A percentile compares a stretch with the other conserved stretches of the same genome.
Conservation (phyloP, 352 stramenopile species). For the Pythium graminicola region DNA sequence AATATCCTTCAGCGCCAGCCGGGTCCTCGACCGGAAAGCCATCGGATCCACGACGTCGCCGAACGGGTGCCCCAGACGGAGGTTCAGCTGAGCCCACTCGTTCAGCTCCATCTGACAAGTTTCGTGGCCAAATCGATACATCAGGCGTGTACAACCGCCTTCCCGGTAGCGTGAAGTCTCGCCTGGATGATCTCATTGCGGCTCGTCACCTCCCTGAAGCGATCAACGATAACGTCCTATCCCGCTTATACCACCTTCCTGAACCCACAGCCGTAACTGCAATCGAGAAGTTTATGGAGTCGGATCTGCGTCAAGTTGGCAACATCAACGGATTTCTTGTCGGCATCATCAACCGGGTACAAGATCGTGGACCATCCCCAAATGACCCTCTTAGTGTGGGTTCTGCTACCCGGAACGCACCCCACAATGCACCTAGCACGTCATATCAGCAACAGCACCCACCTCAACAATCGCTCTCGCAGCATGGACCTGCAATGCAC, state of each 20-base stretch:
- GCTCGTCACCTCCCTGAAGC: conserved; percentile 47
- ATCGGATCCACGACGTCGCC: conserved; percentile 34
- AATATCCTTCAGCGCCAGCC: neutral
- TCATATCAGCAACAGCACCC: conserved; percentile 7
- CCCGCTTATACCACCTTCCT: conserved; percentile 56
- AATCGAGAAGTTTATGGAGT: conserved; percentile 74
- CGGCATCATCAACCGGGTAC: conserved; percentile 79
- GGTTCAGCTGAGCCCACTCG: neutral
- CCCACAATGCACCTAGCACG: conserved; percentile 1
- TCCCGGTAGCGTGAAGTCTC: conserved; percentile 32
- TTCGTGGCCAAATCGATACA: conserved; percentile 10
- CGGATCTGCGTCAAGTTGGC: conserved; percentile 63
- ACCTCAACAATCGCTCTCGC: neutral
- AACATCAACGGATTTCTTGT: conserved; percentile 78
- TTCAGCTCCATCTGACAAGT: neutral
- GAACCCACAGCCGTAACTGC: conserved; percentile 55
- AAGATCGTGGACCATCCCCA: conserved; percentile 34
- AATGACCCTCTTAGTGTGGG: neutral
- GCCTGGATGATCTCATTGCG: conserved; percentile 48
- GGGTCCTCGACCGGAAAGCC: conserved; percentile 8
- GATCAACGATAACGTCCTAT: conserved; percentile 75
- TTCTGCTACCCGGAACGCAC: neutral
- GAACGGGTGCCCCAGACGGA: conserved; percentile 6
- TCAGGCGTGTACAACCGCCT: conserved; percentile 61
- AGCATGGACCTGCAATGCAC: conserved; percentile 1